Conservation (phyloP, 2,329 filamentous ascomycete genomes). For the Amphichorda felina region DNA sequence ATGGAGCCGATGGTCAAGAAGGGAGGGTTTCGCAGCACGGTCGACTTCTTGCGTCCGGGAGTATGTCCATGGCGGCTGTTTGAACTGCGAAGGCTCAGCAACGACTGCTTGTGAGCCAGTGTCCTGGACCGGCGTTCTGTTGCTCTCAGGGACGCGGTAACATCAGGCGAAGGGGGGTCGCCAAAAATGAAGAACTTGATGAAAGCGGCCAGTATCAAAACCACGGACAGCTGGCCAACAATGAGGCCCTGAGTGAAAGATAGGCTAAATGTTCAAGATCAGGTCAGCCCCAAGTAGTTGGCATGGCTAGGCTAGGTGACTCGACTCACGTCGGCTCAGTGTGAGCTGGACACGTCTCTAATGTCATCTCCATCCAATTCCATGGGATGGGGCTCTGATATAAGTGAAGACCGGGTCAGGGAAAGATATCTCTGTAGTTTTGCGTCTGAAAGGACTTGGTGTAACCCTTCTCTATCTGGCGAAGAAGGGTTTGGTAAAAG, state of each 20-base stretch:
- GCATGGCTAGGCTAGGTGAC: neutral
- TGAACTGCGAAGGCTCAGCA: conserved; percentile 47
- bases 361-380: conserved; percentile 13
- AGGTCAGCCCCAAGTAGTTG: neutral
- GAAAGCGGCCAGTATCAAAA: conserved; percentile 82
- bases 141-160: conserved; percentile 63
- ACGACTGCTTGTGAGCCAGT: conserved; percentile 63
- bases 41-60: conserved; percentile 55
- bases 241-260: conserved; percentile 93
- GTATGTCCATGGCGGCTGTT: conserved; percentile 26
- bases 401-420: no score
- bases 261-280: conserved; percentile 37
- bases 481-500: no score
- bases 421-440: no score
- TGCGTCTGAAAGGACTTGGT: no score
- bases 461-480: no score
- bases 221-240: conserved; percentile 84
- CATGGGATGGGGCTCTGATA: neutral
- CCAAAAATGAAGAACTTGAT: conserved; percentile 99
- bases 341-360: conserved; percentile 27
- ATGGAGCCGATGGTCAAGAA: conserved; percentile 86
- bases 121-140: conserved; percentile 63
- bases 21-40: conserved; percentile 60
- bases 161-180: conserved; percentile 75
- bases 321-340: conserved; percentile 33